Base-by-base conservation (phyloP, 371 early-diverging fungal species). In the Syncephalastrum contaminatum region DNA sequence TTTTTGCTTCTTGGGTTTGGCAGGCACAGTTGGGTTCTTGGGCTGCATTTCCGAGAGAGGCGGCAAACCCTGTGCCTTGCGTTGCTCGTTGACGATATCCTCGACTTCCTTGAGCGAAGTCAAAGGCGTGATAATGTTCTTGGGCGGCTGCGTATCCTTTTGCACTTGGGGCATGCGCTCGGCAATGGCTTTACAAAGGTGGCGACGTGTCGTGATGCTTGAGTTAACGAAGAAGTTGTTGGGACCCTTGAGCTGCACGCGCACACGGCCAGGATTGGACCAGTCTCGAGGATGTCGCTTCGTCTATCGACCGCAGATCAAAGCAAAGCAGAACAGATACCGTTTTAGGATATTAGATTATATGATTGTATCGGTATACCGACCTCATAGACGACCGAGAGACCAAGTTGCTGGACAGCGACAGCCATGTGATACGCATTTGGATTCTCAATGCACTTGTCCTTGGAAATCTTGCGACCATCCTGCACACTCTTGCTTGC, bases 401-500 rank as follows among this genome's bases (percentile, higher is more conserved):
- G 69, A 21, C 82, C 75, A 36, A 88, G 61, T 14, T 69, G 66
- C 56, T 80, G 80, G 25, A 76, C 73, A 19, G 86, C 86, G 53
- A 85, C 69, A 6, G 82, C 83, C 69, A 88, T 86, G 59, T 83
- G 84, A 45, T 87, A 77, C 18, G 83, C 83, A 66, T 82, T 74
- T 25, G 89, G 89, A 4, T 81, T 75, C 21, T 74, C 67, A 18
- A 81, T 70, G 19, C 77, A 77, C 47, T 69, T 66, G 27, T 59
- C 64, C 45, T 81, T 72, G 3, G 69, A 48, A 36, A 86, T 76
- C 58, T 77, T 75, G 48, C 85, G 75, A 45, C 84, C 83, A 52
- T 80, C 69, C 51, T 68, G 60, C 41, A 68, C 54, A 10, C 80
- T 64, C 58, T 78, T 82, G 39, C 66, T 75, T 24, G 73, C 66